phyloP scores from a whole-genome alignment of 768 basidiomycete genomes.

The Kwoniella dendrophila region DNA sequence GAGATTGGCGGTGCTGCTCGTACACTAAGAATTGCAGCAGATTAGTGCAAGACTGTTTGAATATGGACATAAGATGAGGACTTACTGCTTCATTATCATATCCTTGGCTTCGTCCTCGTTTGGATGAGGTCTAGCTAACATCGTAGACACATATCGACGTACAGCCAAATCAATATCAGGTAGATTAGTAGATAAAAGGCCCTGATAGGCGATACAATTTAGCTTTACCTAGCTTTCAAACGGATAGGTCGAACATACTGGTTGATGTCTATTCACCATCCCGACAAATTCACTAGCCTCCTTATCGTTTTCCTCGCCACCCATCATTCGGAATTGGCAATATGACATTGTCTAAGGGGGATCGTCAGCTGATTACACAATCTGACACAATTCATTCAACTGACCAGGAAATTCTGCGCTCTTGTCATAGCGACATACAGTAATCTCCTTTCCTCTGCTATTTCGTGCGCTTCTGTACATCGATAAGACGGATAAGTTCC shows the following conservation, averaged over 20 bases:
- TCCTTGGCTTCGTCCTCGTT: constrained; percentile 40
- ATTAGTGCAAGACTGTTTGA: not conserved
- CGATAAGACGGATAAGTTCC: constrained; percentile 77
- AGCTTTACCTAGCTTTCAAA: not conserved
- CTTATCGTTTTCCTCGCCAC: constrained; percentile 63
- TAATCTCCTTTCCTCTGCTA: constrained; percentile 80
- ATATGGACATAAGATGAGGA: not conserved
- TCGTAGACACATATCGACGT: constrained; percentile 61
- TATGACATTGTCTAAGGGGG: constrained; percentile 44
- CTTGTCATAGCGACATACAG: constrained; percentile 88
- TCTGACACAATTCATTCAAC: constrained; percentile 2
- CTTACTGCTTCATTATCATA: constrained; percentile 47
- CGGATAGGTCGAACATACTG: constrained; percentile 55
- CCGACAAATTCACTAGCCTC: constrained; percentile 66
- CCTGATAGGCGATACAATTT: constrained; percentile 22
- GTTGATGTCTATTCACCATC: constrained; percentile 57
- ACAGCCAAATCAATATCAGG: constrained; percentile 59
- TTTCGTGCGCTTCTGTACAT: constrained; percentile 62
- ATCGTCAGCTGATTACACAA: not conserved
- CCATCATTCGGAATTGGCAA: constrained; percentile 51
- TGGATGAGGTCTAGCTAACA: constrained; percentile 58
- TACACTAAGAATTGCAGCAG: constrained; percentile 23
- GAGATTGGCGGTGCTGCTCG: constrained; percentile 40
- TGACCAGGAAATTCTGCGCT: constrained; percentile 68
- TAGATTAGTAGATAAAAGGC: constrained; percentile 60